Evolutionary conservation across 1,284 basidiomycete species (phyloP).

Genomic region (Sporisorium sorghi): DNA sequence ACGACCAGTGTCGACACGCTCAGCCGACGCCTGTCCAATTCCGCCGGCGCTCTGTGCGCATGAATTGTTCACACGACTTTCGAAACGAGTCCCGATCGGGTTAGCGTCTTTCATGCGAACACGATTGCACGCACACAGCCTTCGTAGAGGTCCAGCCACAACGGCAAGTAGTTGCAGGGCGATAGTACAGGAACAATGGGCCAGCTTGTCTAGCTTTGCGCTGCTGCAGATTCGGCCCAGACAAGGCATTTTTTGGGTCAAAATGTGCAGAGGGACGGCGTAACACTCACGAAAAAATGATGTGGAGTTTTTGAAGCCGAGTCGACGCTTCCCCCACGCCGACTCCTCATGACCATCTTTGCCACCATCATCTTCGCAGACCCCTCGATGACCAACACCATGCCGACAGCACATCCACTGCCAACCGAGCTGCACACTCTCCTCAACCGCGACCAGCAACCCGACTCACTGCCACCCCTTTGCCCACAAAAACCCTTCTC

Average conservation of each 20-base stretch:
- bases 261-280: neutral
- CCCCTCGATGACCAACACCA: neutral
- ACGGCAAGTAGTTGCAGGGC: too few species aligned
- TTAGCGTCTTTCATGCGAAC: neutral
- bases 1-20: too few species aligned
- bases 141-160: too few species aligned
- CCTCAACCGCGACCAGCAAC: conserved; percentile 9
- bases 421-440: conserved; percentile 16
- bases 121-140: neutral
- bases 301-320: conserved; percentile 2
- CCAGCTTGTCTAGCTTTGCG: too few species aligned
- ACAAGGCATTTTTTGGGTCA: neutral
- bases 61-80: neutral
- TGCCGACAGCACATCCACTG: neutral
- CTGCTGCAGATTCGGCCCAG: neutral
- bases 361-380: neutral
- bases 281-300: neutral
- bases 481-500: conserved; percentile 34
- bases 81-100: neutral
- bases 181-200: too few species aligned
- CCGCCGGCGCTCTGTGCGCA: too few species aligned
- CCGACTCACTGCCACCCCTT: conserved; percentile 31
- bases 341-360: neutral
- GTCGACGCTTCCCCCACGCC: conserved; percentile 2
- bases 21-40: too few species aligned